A percentile compares a stretch with the other conserved stretches of the same genome.
These are phyloP conservation scores for Udeniomyces megalosporus DNA, from an alignment of 768 basidiomycete genomes.

Conservation along the genomic window DNA sequence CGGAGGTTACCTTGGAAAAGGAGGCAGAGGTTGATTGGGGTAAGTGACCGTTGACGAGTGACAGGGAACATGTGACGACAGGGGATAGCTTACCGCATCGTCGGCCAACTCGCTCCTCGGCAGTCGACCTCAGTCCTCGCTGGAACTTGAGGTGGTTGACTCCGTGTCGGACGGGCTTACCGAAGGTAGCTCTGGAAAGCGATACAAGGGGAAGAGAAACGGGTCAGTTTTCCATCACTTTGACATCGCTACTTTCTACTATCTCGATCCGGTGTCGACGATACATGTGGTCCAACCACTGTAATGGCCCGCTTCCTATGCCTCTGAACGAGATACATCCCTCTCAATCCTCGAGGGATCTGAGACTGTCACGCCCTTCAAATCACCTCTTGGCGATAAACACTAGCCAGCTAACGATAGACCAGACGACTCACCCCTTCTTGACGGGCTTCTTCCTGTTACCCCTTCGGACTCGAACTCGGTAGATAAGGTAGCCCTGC, in stretches of 20 bases:
- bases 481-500: conserved; percentile 97
- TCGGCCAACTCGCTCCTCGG: conserved; percentile 94
- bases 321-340: background rate
- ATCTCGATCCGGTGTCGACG: no score
- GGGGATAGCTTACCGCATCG: conserved; percentile 47
- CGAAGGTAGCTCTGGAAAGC: conserved; percentile 81
- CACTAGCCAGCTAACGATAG: no score
- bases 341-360: background rate
- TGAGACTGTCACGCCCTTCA: no score
- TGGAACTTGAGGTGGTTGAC: conserved; percentile 99
- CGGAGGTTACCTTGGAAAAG: conserved; percentile 48
- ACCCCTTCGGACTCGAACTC: conserved; percentile 88
- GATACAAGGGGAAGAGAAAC: background rate
- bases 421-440: conserved; percentile 49
- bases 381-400: background rate
- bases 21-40: no score
- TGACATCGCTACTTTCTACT: no score
- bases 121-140: conserved; percentile 75
- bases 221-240: no score
- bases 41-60: no score
- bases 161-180: conserved; percentile 98
- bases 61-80: no score
- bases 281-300: no score
- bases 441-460: conserved; percentile 98
- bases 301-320: background rate